Conservation (phyloP, 1,284 basidiomycete genomes). For the Microbotryomycetes sp. region DNA sequence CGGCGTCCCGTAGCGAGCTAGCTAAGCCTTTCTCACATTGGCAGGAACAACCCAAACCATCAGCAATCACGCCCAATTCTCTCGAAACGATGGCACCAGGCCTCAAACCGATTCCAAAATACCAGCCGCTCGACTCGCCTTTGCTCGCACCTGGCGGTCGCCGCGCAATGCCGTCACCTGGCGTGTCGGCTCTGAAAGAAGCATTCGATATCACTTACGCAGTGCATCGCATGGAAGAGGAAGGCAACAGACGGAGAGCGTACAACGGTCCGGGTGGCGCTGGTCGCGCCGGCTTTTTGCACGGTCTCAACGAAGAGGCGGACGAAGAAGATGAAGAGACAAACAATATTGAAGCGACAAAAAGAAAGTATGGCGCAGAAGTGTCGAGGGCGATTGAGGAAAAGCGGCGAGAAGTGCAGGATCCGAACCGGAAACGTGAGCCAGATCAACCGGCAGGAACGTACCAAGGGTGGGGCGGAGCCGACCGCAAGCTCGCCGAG, state of each 20-base stretch:
- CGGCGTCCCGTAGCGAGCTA: too few species aligned
- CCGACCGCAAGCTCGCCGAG: conserved; percentile 44
- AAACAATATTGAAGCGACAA: conserved; percentile 42
- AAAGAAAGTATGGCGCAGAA: conserved; percentile 38
- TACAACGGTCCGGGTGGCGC: conserved; percentile 68
- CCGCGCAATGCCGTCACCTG: conserved; percentile 77
- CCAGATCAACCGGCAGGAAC: conserved; percentile 33
- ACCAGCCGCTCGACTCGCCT: conserved; percentile 78
- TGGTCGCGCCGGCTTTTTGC: conserved; percentile 70
- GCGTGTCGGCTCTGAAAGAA: conserved; percentile 79
- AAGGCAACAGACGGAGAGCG: conserved; percentile 75
- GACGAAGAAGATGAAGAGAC: conserved; percentile 56
- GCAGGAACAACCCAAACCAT: conserved; percentile 35
- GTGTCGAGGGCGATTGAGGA: conserved; percentile 38
- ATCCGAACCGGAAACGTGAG: conserved; percentile 43
- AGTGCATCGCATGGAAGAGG: conserved; percentile 98
- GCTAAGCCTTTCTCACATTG: too few species aligned
- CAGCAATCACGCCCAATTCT: conserved; percentile 59
- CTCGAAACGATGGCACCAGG: conserved; percentile 43
- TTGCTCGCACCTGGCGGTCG: conserved; percentile 63
- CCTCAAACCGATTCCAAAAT: conserved; percentile 36
- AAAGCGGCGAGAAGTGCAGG: conserved; percentile 28
- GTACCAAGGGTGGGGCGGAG: conserved; percentile 36
- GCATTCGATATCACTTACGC: conserved; percentile 99
- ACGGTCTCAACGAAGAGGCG: conserved; percentile 87